phyloP scores from a whole-genome alignment of 2,329 filamentous ascomycete genomes.

The Diaporthe sp. region DNA sequence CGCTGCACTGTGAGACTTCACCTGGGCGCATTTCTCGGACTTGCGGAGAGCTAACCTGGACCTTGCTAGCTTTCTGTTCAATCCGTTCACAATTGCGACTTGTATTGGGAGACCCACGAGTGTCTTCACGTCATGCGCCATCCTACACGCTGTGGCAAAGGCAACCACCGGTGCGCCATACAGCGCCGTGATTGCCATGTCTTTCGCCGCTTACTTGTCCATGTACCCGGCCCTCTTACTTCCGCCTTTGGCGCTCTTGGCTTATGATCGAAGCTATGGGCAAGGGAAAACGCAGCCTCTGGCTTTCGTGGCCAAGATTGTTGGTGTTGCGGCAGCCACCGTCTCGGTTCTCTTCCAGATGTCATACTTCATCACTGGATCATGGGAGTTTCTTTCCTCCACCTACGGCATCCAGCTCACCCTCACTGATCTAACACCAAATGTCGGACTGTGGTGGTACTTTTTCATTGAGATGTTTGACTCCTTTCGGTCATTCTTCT shows the following conservation, averaged over 20 bases:
- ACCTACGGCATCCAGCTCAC: constrained; percentile 95
- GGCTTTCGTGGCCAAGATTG: constrained; percentile 70
- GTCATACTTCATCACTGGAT: constrained; percentile 81
- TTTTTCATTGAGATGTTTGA: constrained; percentile 99
- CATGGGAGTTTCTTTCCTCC: constrained; percentile 88
- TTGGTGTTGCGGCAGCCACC: constrained; percentile 66
- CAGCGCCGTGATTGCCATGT: constrained; percentile 85
- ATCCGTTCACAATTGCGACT: constrained; percentile 92
- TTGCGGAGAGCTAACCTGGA: constrained; percentile 35
- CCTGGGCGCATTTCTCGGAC: not conserved
- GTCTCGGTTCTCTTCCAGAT: constrained; percentile 76
- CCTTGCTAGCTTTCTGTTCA: constrained; percentile 83
- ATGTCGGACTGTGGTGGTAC: constrained; percentile 99
- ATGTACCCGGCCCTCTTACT: constrained; percentile 92
- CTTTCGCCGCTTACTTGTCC: constrained; percentile 90
- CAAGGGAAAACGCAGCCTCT: constrained; percentile 30
- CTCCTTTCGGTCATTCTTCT: constrained; percentile 95
- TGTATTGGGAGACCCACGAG: constrained; percentile 92
- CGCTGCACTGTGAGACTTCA: constrained; percentile 78
- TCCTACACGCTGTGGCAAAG: constrained; percentile 85
- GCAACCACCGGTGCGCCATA: constrained; percentile 81
- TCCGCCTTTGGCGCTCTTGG: constrained; percentile 84
- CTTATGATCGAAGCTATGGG: constrained; percentile 73
- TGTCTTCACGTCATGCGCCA: constrained; percentile 89
- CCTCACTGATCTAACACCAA: constrained; percentile 92